phyloP scores from a whole-genome alignment of 805 yeast species.

The Scheffersomyces stipitis region DNA sequence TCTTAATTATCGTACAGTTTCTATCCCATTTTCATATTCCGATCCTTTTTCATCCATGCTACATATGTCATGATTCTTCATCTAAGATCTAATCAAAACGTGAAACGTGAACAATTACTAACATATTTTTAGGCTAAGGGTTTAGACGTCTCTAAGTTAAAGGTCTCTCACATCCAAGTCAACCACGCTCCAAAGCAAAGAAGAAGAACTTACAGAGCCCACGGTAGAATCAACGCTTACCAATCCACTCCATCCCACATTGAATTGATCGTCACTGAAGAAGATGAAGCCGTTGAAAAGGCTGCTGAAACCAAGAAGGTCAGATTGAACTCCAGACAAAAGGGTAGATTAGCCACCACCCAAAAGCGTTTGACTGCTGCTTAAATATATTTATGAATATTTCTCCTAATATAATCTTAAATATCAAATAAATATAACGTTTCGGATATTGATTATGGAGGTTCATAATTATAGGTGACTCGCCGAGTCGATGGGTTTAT shows the following conservation, averaged over 20 bases:
- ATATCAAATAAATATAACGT: too few species aligned
- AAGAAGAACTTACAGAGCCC: constrained; percentile 99
- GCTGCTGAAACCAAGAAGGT: constrained; percentile 67
- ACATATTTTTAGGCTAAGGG: constrained; percentile 63
- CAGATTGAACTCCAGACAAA: constrained; percentile 87
- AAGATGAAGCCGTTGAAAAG: constrained; percentile 90
- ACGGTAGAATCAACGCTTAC: constrained; percentile 99
- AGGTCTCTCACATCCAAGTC: constrained; percentile 98
- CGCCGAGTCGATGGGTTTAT: too few species aligned
- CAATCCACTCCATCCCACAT: constrained; percentile 99
- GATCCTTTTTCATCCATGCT: too few species aligned
- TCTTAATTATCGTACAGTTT: too few species aligned
- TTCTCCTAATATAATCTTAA: not conserved
- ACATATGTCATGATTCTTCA: too few species aligned
- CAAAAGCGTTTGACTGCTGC: constrained; percentile 82
- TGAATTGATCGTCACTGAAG: constrained; percentile 95
- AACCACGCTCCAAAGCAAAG: constrained; percentile 99
- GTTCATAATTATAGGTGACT: too few species aligned
- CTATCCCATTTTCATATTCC: too few species aligned
- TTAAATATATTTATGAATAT: constrained; percentile 7
- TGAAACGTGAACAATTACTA: too few species aligned
- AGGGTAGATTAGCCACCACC: constrained; percentile 77
- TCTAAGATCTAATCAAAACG: too few species aligned
- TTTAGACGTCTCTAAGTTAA: constrained; percentile 90
- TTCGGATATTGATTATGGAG: too few species aligned